These are phyloP conservation scores for Neonothopanus nambi DNA, from an alignment of 1,284 basidiomycete species.

Conservation along the genomic window DNA sequence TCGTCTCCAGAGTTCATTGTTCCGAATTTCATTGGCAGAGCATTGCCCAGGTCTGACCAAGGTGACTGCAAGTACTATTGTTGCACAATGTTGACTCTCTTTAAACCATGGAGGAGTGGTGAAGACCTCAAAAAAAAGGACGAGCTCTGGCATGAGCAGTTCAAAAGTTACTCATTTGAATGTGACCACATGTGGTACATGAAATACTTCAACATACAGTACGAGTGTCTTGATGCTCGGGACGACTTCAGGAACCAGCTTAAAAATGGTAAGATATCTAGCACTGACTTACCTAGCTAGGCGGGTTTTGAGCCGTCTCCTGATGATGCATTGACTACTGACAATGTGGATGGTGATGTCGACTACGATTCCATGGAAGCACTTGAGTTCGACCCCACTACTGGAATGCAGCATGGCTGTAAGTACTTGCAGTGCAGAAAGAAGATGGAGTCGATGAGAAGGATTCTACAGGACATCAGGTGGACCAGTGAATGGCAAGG, in stretches of 20 bases:
- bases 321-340: background rate
- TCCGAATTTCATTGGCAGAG: background rate
- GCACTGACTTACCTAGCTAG: no score
- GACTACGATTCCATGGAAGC: background rate
- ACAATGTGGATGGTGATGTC: background rate
- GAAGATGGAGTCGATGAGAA: no score
- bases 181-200: constrained; percentile 17
- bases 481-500: no score
- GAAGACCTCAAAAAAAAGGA: constrained; percentile 14
- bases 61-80: constrained; percentile 11
- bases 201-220: no score
- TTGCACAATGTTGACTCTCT: constrained; percentile 9
- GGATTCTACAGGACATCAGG: no score
- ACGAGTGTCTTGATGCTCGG: constrained; percentile 22
- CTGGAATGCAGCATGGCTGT: no score
- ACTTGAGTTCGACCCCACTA: no score
- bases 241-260: constrained; percentile 20
- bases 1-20: background rate
- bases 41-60: background rate
- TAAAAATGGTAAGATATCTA: background rate
- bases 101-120: constrained; percentile 19
- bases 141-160: constrained; percentile 16
- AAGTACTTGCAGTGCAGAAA: no score
- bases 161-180: constrained; percentile 11
- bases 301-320: background rate